A percentile compares a stretch with the other conserved stretches of the same genome.
These are phyloP conservation scores for Leccinum sublutescens DNA, from an alignment of 768 basidiomycete species.

Conservation along the genomic window DNA sequence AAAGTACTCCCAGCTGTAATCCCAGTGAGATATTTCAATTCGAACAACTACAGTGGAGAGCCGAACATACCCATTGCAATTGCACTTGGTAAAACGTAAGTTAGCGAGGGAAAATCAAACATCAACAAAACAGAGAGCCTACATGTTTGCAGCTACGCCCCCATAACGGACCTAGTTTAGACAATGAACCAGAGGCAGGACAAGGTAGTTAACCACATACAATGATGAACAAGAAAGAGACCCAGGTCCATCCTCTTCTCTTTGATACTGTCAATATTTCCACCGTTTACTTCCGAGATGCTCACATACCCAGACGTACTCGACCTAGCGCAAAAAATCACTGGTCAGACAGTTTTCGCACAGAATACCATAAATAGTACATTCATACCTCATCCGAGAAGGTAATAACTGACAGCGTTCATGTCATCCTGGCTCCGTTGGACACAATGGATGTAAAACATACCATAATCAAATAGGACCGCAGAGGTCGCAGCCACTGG, in stretches of 20 bases:
- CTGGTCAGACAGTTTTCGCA: not conserved
- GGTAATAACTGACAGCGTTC: not conserved
- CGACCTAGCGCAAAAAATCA: not conserved
- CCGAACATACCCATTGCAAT: not conserved
- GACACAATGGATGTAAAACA: not conserved
- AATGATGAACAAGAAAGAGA: not conserved
- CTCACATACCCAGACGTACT: not conserved
- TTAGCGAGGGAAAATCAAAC: not conserved
- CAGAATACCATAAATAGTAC: not conserved
- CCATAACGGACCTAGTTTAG: not conserved
- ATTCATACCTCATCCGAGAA: not conserved
- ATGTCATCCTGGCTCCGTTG: not conserved
- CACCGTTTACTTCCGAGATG: not conserved
- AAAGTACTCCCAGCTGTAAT: not conserved
- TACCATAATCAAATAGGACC: not conserved
- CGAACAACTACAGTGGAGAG: not conserved
- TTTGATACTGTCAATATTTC: not conserved
- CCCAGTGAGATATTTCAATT: not conserved
- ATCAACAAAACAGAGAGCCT: not conserved
- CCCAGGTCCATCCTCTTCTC: not conserved
- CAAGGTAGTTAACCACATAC: not conserved
- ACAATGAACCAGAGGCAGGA: not conserved
- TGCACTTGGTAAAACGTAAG: not conserved
- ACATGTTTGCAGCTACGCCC: not conserved
- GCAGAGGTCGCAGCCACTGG: not conserved